A percentile compares a stretch with the other conserved stretches of the same genome.
These are phyloP conservation scores for Galium porrigens DNA, from an alignment of 305 asterid genomes.

Conservation along the genomic window DNA sequence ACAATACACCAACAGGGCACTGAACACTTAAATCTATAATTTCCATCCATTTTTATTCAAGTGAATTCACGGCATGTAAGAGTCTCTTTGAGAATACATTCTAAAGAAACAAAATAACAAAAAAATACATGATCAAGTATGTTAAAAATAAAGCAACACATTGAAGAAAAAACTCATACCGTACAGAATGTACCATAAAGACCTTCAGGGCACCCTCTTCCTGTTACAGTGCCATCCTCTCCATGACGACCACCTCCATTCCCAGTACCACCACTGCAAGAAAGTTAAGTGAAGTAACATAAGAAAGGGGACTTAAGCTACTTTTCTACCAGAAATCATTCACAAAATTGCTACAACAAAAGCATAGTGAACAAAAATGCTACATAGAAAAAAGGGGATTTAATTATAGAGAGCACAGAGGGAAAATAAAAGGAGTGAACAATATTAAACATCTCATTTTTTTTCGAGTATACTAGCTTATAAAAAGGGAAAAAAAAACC, in stretches of 20 bases:
- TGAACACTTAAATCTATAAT: too few species aligned
- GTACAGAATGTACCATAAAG: constrained; percentile 79
- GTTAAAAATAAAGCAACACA: constrained; percentile 8
- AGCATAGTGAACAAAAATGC: too few species aligned
- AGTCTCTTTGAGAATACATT: neutral
- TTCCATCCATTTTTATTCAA: too few species aligned
- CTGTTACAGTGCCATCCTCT: constrained; percentile 78
- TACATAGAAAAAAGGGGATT: too few species aligned
- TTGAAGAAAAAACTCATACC: constrained; percentile 41
- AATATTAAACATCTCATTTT: neutral
- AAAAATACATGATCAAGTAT: neutral
- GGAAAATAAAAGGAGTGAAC: neutral
- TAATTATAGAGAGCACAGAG: neutral
- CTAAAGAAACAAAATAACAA: neutral
- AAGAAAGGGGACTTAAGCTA: neutral
- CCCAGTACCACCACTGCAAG: constrained; percentile 73
- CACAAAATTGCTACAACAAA: neutral
- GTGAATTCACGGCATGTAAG: too few species aligned
- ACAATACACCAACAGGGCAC: too few species aligned
- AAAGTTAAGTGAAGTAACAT: constrained; percentile 15
- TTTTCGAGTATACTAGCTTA: neutral
- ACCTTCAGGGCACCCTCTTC: constrained; percentile 88
- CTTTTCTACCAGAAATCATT: neutral
- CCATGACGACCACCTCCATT: constrained; percentile 62
- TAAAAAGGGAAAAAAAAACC: neutral